Conservation (phyloP, 805 yeast species). For the Metschnikowia orientalis region DNA sequence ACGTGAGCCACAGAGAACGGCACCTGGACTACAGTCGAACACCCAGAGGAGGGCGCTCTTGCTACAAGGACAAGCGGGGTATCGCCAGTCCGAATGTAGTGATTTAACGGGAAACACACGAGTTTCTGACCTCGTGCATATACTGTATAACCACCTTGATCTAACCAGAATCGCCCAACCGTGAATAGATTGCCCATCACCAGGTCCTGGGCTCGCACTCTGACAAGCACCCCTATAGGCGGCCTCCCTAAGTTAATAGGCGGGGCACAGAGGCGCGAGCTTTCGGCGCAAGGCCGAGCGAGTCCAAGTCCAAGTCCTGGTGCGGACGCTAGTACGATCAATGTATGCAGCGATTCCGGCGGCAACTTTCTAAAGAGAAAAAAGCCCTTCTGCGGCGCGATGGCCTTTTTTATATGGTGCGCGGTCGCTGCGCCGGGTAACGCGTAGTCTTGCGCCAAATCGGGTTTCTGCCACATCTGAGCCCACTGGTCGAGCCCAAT, state of each 20-base stretch:
- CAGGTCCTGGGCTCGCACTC: slow-evolving; percentile 8
- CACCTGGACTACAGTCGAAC: no score
- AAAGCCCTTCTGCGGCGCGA: slow-evolving; percentile 1
- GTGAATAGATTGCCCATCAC: slow-evolving; percentile 12
- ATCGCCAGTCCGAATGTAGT: no score
- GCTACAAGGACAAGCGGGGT: no score
- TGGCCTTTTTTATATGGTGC: slow-evolving; percentile 7
- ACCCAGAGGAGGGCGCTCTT: no score
- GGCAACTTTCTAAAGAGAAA: slow-evolving; percentile 36
- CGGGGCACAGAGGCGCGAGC: slow-evolving; percentile 23
- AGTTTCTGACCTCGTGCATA: slow-evolving; percentile 34
- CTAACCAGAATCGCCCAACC: slow-evolving; percentile 33
- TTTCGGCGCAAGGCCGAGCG: slow-evolving; percentile 22
- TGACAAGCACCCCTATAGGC: slow-evolving; percentile 16
- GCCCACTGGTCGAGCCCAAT: no score
- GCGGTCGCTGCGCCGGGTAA: slow-evolving; percentile 15
- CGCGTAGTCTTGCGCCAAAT: slow-evolving; percentile 3
- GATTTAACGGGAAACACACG: slow-evolving; percentile 44
- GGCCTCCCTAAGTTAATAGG: slow-evolving; percentile 40
- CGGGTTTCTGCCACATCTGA: slow-evolving; percentile 2
- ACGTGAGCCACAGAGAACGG: no score
- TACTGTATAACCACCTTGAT: slow-evolving; percentile 40
- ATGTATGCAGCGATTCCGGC: slow-evolving; percentile 26
- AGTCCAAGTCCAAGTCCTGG: slow-evolving; percentile 8
- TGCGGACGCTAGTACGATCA: slow-evolving; percentile 26